A percentile compares a stretch with the other conserved stretches of the same genome.
Conservation (phyloP, 345 rosid species). For the Aquilaria malaccensis region DNA sequence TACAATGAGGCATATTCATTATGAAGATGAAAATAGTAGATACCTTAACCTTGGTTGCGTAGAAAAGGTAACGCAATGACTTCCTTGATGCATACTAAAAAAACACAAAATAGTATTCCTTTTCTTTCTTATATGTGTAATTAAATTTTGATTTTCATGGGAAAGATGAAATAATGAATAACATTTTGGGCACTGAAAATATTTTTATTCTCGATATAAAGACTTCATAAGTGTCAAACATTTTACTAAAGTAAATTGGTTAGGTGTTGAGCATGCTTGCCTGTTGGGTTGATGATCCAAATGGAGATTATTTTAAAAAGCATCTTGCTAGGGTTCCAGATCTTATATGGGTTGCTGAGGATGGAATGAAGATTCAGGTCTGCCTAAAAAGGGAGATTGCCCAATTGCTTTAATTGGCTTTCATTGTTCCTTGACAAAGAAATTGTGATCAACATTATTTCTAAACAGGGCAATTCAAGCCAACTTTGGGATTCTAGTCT, state of each 20-base stretch:
- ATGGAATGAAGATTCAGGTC: slow-evolving; percentile 90
- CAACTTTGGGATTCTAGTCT: slow-evolving; percentile 75
- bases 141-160: no score
- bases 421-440: no score
- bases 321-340: slow-evolving; percentile 77
- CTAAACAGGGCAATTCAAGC: slow-evolving; percentile 58
- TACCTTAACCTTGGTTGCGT: slow-evolving; percentile 50
- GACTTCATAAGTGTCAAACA: no score
- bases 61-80: slow-evolving; percentile 33
- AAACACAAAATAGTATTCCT: no score
- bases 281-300: slow-evolving; percentile 81
- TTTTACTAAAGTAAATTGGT: background rate
- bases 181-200: no score
- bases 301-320: slow-evolving; percentile 52
- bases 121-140: no score
- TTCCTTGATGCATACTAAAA: background rate
- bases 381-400: no score
- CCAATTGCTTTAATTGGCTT: no score
- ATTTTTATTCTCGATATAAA: no score
- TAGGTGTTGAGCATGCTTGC: slow-evolving; percentile 56
- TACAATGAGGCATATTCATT: slow-evolving; percentile 52
- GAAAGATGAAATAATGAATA: no score
- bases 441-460: background rate
- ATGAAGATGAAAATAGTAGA: slow-evolving; percentile 59
- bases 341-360: slow-evolving; percentile 87